A percentile compares a stretch with the other conserved stretches of the same genome.
phyloP scores from a whole-genome alignment of 176 grass and related monocot species.

The Cymbopogon citratus region DNA sequence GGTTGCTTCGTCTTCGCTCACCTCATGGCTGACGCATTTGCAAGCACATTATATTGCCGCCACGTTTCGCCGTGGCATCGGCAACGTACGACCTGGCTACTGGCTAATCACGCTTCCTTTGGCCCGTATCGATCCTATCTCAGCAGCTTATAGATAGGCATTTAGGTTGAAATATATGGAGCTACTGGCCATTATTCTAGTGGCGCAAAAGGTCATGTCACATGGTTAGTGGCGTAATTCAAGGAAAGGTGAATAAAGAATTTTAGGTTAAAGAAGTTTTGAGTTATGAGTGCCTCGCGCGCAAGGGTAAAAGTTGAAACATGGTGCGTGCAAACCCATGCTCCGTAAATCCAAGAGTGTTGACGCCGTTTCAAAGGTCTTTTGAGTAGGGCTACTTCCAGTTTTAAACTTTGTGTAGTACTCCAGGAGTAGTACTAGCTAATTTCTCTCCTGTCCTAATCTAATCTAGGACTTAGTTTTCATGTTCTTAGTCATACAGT shows the following conservation, averaged over 20 bases:
- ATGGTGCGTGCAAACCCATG: slow-evolving; percentile 11
- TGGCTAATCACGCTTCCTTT: slow-evolving; percentile 22
- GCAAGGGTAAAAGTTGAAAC: not conserved
- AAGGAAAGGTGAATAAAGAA: slow-evolving; percentile 36
- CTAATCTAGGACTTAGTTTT: not conserved
- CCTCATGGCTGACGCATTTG: slow-evolving; percentile 4
- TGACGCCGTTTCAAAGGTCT: not conserved
- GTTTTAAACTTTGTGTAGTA: not conserved
- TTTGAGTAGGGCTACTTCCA: not conserved
- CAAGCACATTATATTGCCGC: not conserved
- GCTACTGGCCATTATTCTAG: not conserved
- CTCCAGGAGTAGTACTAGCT: not conserved
- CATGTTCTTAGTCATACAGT: not conserved
- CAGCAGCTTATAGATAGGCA: slow-evolving; percentile 11
- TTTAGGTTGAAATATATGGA: not conserved
- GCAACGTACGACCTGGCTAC: slow-evolving; percentile 35
- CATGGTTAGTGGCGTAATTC: slow-evolving; percentile 52
- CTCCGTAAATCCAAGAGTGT: slow-evolving; percentile 6
- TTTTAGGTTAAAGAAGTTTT: slow-evolving; percentile 27
- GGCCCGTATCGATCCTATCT: slow-evolving; percentile 11
- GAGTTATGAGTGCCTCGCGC: not conserved
- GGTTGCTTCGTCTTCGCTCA: not conserved
- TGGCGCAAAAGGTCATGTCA: slow-evolving; percentile 17
- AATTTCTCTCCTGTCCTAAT: not conserved
- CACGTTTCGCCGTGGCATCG: slow-evolving; percentile 49